phyloP scores from a whole-genome alignment of 164 flowering plant species.

The Piper betle region DNA sequence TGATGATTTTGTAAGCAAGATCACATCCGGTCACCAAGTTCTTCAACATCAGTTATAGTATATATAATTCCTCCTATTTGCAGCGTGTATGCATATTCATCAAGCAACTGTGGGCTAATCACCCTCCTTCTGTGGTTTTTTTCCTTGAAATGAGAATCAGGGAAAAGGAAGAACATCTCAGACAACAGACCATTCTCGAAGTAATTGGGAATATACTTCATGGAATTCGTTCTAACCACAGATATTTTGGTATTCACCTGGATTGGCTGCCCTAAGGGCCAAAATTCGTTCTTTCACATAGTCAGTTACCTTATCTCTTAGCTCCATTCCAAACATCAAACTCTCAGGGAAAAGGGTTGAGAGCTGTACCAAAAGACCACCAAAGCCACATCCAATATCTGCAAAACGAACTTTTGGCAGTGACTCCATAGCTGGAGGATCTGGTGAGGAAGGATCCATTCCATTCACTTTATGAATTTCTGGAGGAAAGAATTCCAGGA shows the following conservation, averaged over 20 bases:
- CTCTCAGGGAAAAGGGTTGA: conserved; percentile 66
- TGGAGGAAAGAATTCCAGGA: conserved; percentile 41
- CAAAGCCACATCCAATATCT: conserved; percentile 93
- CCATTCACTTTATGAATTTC: conserved; percentile 4
- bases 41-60: conserved; percentile 89
- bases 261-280: conserved; percentile 51
- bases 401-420: conserved; percentile 50
- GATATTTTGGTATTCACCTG: conserved; percentile 73
- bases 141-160: conserved; percentile 96
- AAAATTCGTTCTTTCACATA: conserved; percentile 78
- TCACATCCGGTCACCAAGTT: conserved; percentile 87
- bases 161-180: conserved; percentile 91
- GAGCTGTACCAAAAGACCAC: conserved; percentile 74
- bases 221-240: conserved; percentile 83
- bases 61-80: conserved; percentile 75
- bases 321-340: conserved; percentile 96
- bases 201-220: conserved; percentile 89
- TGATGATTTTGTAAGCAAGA: conserved; percentile 64
- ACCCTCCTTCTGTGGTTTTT: conserved; percentile 87
- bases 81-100: conserved; percentile 82
- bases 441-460: not conserved
- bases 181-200: conserved; percentile 70
- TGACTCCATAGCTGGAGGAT: not conserved
- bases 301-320: conserved; percentile 84
- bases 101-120: conserved; percentile 66